These are phyloP conservation scores for Bondarzewia mesenterica DNA, from an alignment of 1,284 basidiomycete genomes.

Conservation along the genomic window DNA sequence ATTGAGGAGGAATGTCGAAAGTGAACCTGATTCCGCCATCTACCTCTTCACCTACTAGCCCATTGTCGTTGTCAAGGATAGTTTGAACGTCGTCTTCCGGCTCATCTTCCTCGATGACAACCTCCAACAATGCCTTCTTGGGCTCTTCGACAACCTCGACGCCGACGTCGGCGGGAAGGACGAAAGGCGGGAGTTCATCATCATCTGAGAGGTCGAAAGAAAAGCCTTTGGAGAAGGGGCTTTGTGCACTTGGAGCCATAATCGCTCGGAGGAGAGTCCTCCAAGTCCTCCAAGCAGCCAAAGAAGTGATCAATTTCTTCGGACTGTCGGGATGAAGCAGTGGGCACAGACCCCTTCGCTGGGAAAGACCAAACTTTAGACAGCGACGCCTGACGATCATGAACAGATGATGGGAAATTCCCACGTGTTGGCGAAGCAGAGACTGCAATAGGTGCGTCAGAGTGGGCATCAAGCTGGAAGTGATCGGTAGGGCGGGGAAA, in stretches of 20 bases:
- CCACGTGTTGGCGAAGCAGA: constrained; percentile 19
- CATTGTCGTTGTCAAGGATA: constrained; percentile 32
- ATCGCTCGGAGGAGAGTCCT: constrained; percentile 35
- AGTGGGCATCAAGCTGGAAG: constrained; percentile 16
- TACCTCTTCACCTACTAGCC: constrained; percentile 36
- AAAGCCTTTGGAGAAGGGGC: constrained; percentile 36
- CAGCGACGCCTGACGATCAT: constrained; percentile 38
- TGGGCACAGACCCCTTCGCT: constrained; percentile 21
- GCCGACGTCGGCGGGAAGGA: constrained; percentile 43
- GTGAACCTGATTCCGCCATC: constrained; percentile 64
- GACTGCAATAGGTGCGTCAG: constrained; percentile 16
- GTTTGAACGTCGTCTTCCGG: constrained; percentile 25
- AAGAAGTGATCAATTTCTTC: constrained; percentile 64
- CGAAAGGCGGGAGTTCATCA: constrained; percentile 39
- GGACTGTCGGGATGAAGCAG: constrained; percentile 19
- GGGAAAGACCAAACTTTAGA: constrained; percentile 70
- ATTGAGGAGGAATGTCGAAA: constrained; percentile 43
- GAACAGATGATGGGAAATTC: constrained; percentile 9
- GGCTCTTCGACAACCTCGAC: constrained; percentile 30
- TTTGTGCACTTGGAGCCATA: constrained; percentile 30
- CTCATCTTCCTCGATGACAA: constrained; percentile 40
- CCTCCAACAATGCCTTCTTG: constrained; percentile 13
- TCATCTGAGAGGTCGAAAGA: constrained; percentile 44
- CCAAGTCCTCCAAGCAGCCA: constrained; percentile 57
- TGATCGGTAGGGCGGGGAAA: constrained; percentile 29